These are phyloP conservation scores for Lagenidium sp. DNA, from an alignment of 352 stramenopile genomes.

Conservation along the genomic window DNA sequence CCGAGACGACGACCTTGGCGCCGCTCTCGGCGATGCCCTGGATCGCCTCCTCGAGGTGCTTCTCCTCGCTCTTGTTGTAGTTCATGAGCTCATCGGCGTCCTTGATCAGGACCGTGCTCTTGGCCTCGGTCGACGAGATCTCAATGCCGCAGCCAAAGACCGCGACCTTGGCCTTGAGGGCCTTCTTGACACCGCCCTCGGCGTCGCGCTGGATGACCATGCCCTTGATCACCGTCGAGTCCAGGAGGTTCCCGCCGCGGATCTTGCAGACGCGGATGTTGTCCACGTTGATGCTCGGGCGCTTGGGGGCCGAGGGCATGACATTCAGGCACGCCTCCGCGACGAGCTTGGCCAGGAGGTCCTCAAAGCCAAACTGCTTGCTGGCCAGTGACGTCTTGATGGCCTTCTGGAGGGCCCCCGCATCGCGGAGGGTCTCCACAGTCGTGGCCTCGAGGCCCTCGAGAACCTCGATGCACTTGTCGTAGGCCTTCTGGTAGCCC, in stretches of 20 bases:
- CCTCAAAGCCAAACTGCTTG: constrained; percentile 98
- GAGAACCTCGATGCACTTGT: constrained; percentile 91
- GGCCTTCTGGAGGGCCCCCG: constrained; percentile 78
- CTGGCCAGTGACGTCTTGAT: constrained; percentile 94
- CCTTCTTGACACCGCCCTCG: constrained; percentile 91
- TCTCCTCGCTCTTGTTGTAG: constrained; percentile 99
- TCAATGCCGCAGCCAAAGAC: constrained; percentile 98
- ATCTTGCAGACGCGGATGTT: constrained; percentile 98
- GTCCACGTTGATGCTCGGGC: constrained; percentile 93
- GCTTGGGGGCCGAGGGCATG: constrained; percentile 82
- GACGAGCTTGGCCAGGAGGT: constrained; percentile 91
- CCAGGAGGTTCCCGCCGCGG: constrained; percentile 91
- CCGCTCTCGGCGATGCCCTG: constrained; percentile 94
- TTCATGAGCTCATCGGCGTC: constrained; percentile 98
- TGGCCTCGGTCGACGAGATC: constrained; percentile 95
- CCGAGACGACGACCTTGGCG: constrained; percentile 94
- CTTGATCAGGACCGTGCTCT: constrained; percentile 99
- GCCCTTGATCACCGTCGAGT: constrained; percentile 96
- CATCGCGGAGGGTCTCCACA: constrained; percentile 79
- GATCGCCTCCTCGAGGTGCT: constrained; percentile 97
- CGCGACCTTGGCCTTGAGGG: constrained; percentile 91
- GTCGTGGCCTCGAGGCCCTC: constrained; percentile 77
- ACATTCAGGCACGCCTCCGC: constrained; percentile 93
- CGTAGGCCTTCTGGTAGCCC: constrained; percentile 94
- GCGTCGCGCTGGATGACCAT: constrained; percentile 95